phyloP scores from a whole-genome alignment of 345 rosid genomes.

The Aquilaria malaccensis region DNA sequence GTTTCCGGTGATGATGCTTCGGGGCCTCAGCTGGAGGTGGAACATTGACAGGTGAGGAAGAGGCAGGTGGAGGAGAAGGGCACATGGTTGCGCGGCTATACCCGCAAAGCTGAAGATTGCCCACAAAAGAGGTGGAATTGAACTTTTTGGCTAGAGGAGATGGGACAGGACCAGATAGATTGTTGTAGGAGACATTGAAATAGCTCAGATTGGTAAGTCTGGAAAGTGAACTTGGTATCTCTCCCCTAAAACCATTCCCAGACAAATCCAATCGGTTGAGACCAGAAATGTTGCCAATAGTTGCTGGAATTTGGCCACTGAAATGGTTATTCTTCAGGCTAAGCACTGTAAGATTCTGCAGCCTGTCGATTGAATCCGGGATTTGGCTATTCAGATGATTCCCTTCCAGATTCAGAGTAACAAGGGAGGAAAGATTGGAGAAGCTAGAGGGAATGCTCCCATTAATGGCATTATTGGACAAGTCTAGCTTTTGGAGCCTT shows the following conservation, averaged over 20 bases:
- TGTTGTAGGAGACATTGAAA: slow-evolving; percentile 84
- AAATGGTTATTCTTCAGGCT: slow-evolving; percentile 56
- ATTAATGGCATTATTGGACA: slow-evolving; percentile 64
- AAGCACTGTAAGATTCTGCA: slow-evolving; percentile 53
- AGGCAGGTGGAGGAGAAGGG: slow-evolving; percentile 42
- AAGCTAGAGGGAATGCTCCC: slow-evolving; percentile 64
- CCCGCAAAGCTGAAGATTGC: slow-evolving; percentile 91
- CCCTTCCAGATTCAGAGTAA: slow-evolving; percentile 41
- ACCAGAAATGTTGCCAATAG: slow-evolving; percentile 48
- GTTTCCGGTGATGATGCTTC: slow-evolving; percentile 34
- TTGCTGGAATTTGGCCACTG: slow-evolving; percentile 51
- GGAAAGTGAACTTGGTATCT: slow-evolving; percentile 54
- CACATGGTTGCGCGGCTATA: slow-evolving; percentile 56
- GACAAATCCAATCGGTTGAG: slow-evolving; percentile 57
- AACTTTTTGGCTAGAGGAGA: slow-evolving; percentile 51
- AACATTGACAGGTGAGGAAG: slow-evolving; percentile 32
- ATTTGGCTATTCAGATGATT: slow-evolving; percentile 41
- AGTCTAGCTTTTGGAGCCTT: slow-evolving; percentile 49
- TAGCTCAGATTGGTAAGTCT: slow-evolving; percentile 49
- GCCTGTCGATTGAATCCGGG: slow-evolving; percentile 40
- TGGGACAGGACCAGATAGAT: slow-evolving; percentile 83
- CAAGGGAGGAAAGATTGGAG: slow-evolving; percentile 48
- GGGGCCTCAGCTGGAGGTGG: slow-evolving; percentile 28
- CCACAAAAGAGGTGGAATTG: slow-evolving; percentile 80
- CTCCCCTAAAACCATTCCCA: slow-evolving; percentile 60